Evolutionary conservation across 306 rosid species (phyloP).

Genomic region (Cucurbita argyrosperma): DNA sequence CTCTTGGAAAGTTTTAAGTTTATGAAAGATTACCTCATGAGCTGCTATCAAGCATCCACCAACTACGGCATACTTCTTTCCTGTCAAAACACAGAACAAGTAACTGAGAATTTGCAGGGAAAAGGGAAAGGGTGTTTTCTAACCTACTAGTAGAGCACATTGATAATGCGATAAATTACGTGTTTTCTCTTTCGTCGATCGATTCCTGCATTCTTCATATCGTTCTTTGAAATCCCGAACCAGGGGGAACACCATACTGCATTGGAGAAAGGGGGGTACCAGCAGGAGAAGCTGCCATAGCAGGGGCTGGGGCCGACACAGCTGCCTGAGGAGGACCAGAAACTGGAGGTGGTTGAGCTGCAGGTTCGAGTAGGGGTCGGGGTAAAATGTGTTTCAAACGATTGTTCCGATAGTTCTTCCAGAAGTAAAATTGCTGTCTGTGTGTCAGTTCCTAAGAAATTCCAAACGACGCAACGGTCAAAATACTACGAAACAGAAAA

Average conservation of each 20-base stretch:
- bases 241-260: conserved; percentile 55
- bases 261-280: conserved; percentile 47
- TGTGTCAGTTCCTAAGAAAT: conserved; percentile 69
- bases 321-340: conserved; percentile 42
- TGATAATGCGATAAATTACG: neutral
- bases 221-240: conserved; percentile 49
- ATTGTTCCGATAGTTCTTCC: conserved; percentile 94
- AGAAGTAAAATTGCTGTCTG: conserved; percentile 90
- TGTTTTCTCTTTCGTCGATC: conserved; percentile 90
- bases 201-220: conserved; percentile 50
- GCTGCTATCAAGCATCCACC: neutral
- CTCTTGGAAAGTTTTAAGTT: neutral
- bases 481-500: neutral
- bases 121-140: neutral
- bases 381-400: conserved; percentile 83
- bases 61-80: conserved; percentile 27
- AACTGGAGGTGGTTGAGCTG: conserved; percentile 35
- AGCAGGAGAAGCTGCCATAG: conserved; percentile 35
- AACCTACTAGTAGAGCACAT: neutral
- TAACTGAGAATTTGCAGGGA: conserved; percentile 1
- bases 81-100: conserved; percentile 20
- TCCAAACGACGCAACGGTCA: neutral
- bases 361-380: conserved; percentile 63
- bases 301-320: conserved; percentile 28
- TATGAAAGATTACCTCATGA: neutral